Evolutionary conservation across 306 rosid species (phyloP).

Genomic region (Echinosophora koreensis): DNA sequence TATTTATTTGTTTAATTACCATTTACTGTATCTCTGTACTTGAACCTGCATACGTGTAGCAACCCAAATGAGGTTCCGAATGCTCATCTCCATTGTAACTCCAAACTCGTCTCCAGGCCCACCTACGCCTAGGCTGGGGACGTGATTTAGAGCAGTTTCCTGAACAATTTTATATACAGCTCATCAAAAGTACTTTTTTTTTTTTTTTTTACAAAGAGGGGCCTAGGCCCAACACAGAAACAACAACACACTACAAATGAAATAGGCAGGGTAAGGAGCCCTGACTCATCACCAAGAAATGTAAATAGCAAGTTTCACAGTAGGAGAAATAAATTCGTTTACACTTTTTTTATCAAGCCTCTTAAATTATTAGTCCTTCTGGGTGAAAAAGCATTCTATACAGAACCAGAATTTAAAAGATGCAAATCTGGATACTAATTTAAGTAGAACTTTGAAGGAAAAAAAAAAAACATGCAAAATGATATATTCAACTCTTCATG

Average conservation of each 20-base stretch:
- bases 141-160: constrained; percentile 78
- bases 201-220: no score
- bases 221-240: no score
- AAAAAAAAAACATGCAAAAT: background rate
- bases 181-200: background rate
- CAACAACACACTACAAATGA: no score
- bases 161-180: constrained; percentile 35
- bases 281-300: no score
- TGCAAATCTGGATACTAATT: background rate
- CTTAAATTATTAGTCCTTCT: background rate
- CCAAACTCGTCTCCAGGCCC: constrained; percentile 62
- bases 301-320: no score
- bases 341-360: background rate
- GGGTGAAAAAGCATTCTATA: background rate
- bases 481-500: background rate
- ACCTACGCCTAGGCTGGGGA: constrained; percentile 60
- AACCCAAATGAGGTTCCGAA: constrained; percentile 76
- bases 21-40: constrained; percentile 71
- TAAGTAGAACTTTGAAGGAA: no score
- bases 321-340: background rate
- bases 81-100: constrained; percentile 74
- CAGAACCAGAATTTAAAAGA: background rate
- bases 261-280: no score
- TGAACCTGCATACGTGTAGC: constrained; percentile 73
- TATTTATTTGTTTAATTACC: constrained; percentile 49